These are phyloP conservation scores for Tolypocladium ophioglossoides DNA, from an alignment of 2,329 filamentous ascomycete genomes.

Conservation along the genomic window DNA sequence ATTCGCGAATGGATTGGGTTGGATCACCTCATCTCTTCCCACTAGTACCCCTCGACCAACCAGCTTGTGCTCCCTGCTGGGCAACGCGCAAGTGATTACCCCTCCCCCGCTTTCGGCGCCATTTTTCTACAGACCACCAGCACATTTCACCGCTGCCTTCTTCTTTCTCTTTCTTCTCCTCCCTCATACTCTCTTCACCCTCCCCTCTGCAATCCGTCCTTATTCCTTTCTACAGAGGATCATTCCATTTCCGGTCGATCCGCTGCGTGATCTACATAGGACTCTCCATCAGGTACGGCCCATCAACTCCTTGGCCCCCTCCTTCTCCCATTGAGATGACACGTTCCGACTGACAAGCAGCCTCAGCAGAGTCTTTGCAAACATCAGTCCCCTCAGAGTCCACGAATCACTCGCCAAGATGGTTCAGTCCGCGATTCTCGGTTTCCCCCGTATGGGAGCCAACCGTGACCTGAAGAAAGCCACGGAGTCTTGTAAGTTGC, in stretches of 20 bases:
- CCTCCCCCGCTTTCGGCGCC: conserved; percentile 25
- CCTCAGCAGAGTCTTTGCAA: not conserved
- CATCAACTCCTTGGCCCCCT: not conserved
- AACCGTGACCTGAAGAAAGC: conserved; percentile 99
- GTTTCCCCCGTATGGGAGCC: conserved; percentile 97
- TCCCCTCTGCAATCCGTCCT: conserved; percentile 6
- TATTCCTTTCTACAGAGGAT: conserved; percentile 5
- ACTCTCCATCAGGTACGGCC: not conserved
- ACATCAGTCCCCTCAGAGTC: not conserved
- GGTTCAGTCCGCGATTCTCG: conserved; percentile 71
- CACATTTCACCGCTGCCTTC: conserved; percentile 6
- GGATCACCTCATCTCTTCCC: not conserved
- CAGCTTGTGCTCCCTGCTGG: not conserved
- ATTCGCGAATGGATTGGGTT: not conserved
- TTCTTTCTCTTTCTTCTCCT: conserved; percentile 10
- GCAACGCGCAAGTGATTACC: conserved; percentile 10
- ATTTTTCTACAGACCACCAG: conserved; percentile 10
- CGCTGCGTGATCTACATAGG: not conserved
- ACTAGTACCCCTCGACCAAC: not conserved
- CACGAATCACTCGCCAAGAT: conserved; percentile 33
- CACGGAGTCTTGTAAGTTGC: conserved; percentile 73
- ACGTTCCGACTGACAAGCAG: not conserved
- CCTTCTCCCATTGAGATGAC: not conserved
- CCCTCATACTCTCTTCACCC: conserved; percentile 11
- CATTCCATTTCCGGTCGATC: not conserved